Evolutionary conservation across 495 filamentous ascomycete genomes (phyloP), one percentile per base, ranked within the genome.

Genomic region (Penicillium psychrofluorescens): DNA sequence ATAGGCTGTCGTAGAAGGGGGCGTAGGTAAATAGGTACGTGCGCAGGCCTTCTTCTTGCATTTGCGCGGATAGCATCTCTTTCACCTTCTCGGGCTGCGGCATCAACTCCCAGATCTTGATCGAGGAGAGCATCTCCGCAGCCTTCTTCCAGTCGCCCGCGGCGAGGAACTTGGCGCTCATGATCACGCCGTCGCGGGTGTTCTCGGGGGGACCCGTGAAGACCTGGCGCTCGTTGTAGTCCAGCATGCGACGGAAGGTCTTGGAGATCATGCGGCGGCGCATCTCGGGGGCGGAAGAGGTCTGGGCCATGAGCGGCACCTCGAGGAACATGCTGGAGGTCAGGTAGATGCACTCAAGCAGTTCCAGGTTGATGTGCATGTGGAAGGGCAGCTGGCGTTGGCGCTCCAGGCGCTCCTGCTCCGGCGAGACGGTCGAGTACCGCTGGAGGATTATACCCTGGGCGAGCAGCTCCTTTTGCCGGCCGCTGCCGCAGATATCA

Each of bases 21-120:
- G 92, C 92, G 66, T 99, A 99, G 41, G 92, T 99, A 79, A 99
- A 97, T 54, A 99, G 87, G 67, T 99, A 99, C 40, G 92, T 99
- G 43, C 94, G 79, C 40, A 99, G 79, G 46, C 92, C 92, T 72
- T 97, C 94, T 63, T 97, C 92, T 68, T 99, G 94, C 51, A 95
- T 95, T 72, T 97, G 92, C 61, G 87, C 86, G 28, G 89, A 85
- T 28, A 99, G 84, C 91, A 97, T 95, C 41, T 78, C 70, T 83
- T 97, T 97, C 72, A 96, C 90, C 64, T 87, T 84, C 22, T 87
- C 83, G 29, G 88, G 81, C 45, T 90, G 80, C 28, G 72, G 70
- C 80, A 99, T 92, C 48, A 99, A 74, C 29, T 98, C 92, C 92
- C 92, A 98, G 63, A 97, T 97, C 80, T 97, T 97, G 74, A 98